Conservation (phyloP, 306 rosid genomes). For the Cucurbita maxima region DNA sequence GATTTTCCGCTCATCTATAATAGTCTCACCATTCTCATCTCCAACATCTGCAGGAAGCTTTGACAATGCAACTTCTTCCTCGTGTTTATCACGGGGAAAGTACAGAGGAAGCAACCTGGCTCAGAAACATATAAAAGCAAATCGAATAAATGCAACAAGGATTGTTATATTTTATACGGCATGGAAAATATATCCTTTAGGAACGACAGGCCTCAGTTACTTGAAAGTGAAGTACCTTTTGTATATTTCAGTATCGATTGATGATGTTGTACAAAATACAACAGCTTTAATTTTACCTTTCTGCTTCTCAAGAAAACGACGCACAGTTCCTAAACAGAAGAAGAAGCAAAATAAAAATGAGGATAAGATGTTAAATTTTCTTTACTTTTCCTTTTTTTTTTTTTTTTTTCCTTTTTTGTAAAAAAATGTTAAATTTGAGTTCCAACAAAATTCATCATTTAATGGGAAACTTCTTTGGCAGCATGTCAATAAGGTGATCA, state of each 20-base stretch:
- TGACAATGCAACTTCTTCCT: slow-evolving; percentile 72
- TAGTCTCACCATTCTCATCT: slow-evolving; percentile 97
- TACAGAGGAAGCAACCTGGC: slow-evolving; percentile 89
- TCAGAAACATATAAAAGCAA: background rate
- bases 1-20: slow-evolving; percentile 89
- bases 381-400: background rate
- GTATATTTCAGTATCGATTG: slow-evolving; percentile 82
- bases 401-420: slow-evolving; percentile 77
- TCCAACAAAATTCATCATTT: background rate
- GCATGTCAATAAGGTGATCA: background rate
- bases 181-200: background rate
- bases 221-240: slow-evolving; percentile 42
- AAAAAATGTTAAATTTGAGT: background rate
- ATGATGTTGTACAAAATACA: slow-evolving; percentile 77
- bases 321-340: slow-evolving; percentile 64
- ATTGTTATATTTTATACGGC: background rate
- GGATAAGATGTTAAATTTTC: background rate
- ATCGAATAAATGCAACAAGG: background rate
- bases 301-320: slow-evolving; percentile 90
- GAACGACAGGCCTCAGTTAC: background rate
- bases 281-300: slow-evolving; percentile 69
- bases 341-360: background rate
- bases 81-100: slow-evolving; percentile 92
- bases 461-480: background rate
- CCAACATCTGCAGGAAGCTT: slow-evolving; percentile 99